Conservation (phyloP, 495 filamentous ascomycete species). For the Viridothelium virens region DNA sequence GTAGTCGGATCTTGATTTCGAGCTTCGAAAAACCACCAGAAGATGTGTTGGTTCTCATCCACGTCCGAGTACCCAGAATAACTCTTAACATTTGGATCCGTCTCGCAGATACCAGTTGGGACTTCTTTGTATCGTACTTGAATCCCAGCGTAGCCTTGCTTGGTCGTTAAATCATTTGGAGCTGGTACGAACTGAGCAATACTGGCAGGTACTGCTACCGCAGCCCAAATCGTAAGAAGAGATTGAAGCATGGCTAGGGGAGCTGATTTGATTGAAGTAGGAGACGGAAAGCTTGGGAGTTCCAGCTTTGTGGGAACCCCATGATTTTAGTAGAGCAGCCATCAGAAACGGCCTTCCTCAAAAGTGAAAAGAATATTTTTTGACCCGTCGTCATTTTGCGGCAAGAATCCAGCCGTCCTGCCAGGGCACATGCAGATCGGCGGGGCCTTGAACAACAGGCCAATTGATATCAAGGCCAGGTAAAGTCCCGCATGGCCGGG, state of each 20-base stretch:
- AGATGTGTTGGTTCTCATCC: conserved; percentile 52
- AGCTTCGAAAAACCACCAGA: conserved; percentile 38
- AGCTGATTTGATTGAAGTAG: not conserved
- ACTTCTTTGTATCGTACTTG: conserved; percentile 53
- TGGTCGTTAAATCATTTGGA: conserved; percentile 46
- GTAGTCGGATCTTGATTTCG: conserved; percentile 45
- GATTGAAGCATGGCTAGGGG: not conserved
- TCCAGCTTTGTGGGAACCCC: not conserved
- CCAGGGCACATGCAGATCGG: conserved; percentile 1
- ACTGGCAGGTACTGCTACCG: not conserved
- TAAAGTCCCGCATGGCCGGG: not conserved
- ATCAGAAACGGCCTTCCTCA: not conserved
- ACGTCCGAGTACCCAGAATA: conserved; percentile 63
- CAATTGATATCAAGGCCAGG: not conserved
- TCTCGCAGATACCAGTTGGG: conserved; percentile 57
- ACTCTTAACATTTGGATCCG: conserved; percentile 55
- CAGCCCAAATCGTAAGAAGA: not conserved
- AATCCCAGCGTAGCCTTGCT: conserved; percentile 46
- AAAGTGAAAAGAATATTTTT: not conserved
- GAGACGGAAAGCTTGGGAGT: not conserved
- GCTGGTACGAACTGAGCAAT: conserved; percentile 50
- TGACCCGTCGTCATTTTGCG: not conserved
- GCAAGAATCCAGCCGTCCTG: not conserved
- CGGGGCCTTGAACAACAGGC: not conserved
- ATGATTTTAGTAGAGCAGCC: conserved; percentile 1